phyloP scores from a whole-genome alignment of 1,284 basidiomycete species.

The Sporisorium sorghi region DNA sequence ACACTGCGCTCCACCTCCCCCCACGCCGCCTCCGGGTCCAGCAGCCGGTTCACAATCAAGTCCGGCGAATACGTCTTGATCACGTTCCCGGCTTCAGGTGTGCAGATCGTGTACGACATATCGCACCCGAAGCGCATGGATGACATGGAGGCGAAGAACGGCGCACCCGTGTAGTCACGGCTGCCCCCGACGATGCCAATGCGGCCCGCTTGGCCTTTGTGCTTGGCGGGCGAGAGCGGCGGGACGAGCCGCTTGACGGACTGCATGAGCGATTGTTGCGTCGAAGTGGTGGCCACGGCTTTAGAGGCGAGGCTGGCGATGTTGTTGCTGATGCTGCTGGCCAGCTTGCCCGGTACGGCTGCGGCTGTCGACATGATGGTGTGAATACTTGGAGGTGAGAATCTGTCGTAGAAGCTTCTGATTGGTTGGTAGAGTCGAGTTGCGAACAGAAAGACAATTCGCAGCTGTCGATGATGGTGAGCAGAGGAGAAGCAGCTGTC shows the following conservation, averaged over 20 bases:
- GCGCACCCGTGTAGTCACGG: slow-evolving; percentile 93
- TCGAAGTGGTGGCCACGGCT: slow-evolving; percentile 3
- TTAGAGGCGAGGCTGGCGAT: slow-evolving; percentile 19
- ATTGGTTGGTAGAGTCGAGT: neutral
- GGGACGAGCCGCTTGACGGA: slow-evolving; percentile 81
- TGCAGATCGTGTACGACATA: slow-evolving; percentile 95
- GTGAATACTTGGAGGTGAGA: neutral
- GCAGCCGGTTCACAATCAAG: slow-evolving; percentile 92
- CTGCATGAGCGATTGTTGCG: slow-evolving; percentile 27
- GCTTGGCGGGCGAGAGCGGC: slow-evolving; percentile 82
- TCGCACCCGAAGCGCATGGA: slow-evolving; percentile 77
- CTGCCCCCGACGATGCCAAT: slow-evolving; percentile 94
- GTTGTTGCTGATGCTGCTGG: slow-evolving; percentile 13
- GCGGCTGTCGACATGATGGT: slow-evolving; percentile 28
- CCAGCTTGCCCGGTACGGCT: slow-evolving; percentile 22
- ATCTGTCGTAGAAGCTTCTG: neutral
- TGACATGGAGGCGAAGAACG: slow-evolving; percentile 75
- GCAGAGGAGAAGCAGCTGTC: neutral
- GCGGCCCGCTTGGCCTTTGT: slow-evolving; percentile 96
- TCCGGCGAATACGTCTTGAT: slow-evolving; percentile 96
- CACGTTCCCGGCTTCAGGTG: slow-evolving; percentile 82
- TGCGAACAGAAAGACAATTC: neutral
- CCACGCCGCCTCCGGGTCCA: slow-evolving; percentile 70
- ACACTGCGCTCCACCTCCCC: slow-evolving; percentile 74
- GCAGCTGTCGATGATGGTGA: neutral